Evolutionary conservation across 495 filamentous ascomycete species (phyloP).

Genomic region (Xylaria intraflava): DNA sequence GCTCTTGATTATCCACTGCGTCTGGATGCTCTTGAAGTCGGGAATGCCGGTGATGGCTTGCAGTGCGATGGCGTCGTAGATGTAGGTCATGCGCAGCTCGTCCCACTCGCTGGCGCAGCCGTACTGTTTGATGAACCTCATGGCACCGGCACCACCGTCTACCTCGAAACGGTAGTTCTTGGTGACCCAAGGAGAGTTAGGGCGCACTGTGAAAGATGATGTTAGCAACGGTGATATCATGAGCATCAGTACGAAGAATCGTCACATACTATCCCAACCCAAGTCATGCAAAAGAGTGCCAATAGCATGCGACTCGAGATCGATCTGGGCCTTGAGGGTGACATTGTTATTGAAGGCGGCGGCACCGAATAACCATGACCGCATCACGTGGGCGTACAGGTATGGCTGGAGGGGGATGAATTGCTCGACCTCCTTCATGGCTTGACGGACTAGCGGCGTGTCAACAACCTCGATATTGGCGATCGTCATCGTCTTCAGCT

Average conservation of each 20-base stretch:
- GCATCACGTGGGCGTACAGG: slow-evolving; percentile 26
- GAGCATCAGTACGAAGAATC: slow-evolving; percentile 8
- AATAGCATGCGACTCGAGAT: slow-evolving; percentile 41
- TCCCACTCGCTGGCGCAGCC: slow-evolving; percentile 27
- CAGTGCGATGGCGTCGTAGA: slow-evolving; percentile 52
- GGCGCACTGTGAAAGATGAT: slow-evolving; percentile 11
- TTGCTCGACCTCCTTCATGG: slow-evolving; percentile 6
- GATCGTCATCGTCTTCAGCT: slow-evolving; percentile 7
- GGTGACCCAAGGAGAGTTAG: slow-evolving; percentile 20
- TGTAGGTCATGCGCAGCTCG: slow-evolving; percentile 34
- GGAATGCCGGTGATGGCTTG: slow-evolving; percentile 35
- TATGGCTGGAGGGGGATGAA: slow-evolving; percentile 14
- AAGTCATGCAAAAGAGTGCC: slow-evolving; percentile 47
- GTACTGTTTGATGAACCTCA: slow-evolving; percentile 34
- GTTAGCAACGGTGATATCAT: slow-evolving; percentile 27
- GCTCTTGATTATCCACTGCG: slow-evolving; percentile 32
- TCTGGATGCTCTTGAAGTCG: slow-evolving; percentile 40
- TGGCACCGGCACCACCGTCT: slow-evolving; percentile 44
- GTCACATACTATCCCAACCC: slow-evolving; percentile 33
- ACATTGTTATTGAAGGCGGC: slow-evolving; percentile 25
- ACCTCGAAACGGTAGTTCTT: slow-evolving; percentile 51
- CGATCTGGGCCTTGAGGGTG: slow-evolving; percentile 20
- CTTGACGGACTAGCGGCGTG: slow-evolving; percentile 5
- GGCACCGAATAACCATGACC: slow-evolving; percentile 25
- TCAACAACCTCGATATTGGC: slow-evolving; percentile 13